A percentile compares a stretch with the other conserved stretches of the same genome.
phyloP scores from a whole-genome alignment of 768 basidiomycete genomes.

The Phanerochaete carnosa region DNA sequence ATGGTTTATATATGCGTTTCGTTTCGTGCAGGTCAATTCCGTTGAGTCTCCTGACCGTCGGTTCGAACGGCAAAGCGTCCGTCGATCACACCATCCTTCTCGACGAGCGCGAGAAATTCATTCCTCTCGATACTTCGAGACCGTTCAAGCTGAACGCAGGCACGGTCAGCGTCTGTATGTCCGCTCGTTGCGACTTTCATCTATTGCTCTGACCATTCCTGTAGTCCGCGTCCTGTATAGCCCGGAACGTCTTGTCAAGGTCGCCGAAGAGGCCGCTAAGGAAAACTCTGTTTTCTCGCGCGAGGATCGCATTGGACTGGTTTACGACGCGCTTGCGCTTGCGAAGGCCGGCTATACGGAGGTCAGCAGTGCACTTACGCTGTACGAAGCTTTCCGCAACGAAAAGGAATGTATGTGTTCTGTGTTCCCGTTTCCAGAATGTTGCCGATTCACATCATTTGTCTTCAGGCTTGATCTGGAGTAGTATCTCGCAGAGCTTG shows the following conservation, averaged over 20 bases:
- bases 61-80: slow-evolving; percentile 49
- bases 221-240: slow-evolving; percentile 85
- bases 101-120: slow-evolving; percentile 59
- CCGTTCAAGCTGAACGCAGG: slow-evolving; percentile 90
- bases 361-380: slow-evolving; percentile 71
- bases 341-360: slow-evolving; percentile 77
- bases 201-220: slow-evolving; percentile 6
- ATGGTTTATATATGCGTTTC: not conserved
- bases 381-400: slow-evolving; percentile 62
- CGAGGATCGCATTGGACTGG: slow-evolving; percentile 89
- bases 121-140: slow-evolving; percentile 70
- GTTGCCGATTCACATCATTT: not conserved
- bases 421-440: not conserved
- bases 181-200: not conserved
- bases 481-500: slow-evolving; percentile 59
- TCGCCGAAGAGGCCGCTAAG: slow-evolving; percentile 79
- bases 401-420: slow-evolving; percentile 71
- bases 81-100: slow-evolving; percentile 67
- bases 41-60: slow-evolving; percentile 63
- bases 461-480: slow-evolving; percentile 82
- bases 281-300: slow-evolving; percentile 63
- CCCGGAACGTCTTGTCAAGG: slow-evolving; percentile 70
- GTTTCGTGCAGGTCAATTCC: slow-evolving; percentile 73
- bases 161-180: slow-evolving; percentile 86
- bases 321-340: slow-evolving; percentile 79